phyloP scores from a whole-genome alignment of 2,329 filamentous ascomycete genomes.

The Dactylellina sp. region DNA sequence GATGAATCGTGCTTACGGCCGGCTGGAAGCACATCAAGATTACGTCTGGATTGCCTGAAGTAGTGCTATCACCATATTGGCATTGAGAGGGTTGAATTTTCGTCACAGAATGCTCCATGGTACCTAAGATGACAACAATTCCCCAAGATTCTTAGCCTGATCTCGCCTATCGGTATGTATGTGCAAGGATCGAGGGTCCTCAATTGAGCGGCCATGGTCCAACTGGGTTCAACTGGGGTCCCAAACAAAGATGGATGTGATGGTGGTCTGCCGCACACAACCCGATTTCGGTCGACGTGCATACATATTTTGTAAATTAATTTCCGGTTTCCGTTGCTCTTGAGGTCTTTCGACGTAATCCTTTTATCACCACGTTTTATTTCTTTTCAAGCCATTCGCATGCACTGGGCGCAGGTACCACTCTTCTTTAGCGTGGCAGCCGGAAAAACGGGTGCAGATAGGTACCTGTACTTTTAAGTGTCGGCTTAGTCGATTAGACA shows the following conservation, averaged over 20 bases:
- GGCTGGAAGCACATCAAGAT: too few relatives aligned
- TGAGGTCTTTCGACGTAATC: constrained; percentile 29
- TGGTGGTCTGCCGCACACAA: constrained; percentile 27
- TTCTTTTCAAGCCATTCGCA: neutral
- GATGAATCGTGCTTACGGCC: too few relatives aligned
- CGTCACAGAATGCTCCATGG: too few relatives aligned
- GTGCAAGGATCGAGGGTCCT: constrained; percentile 38
- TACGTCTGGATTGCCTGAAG: too few relatives aligned
- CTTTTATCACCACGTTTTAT: neutral
- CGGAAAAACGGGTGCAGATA: too few relatives aligned
- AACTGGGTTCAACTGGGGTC: neutral
- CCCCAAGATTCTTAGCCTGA: constrained; percentile 1
- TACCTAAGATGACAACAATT: too few relatives aligned
- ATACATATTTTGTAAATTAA: constrained; percentile 25
- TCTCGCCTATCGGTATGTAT: constrained; percentile 36
- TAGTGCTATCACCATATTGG: too few relatives aligned
- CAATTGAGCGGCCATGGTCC: constrained; percentile 16
- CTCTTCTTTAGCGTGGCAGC: neutral
- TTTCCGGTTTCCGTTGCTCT: constrained; percentile 43
- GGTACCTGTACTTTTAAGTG: too few relatives aligned
- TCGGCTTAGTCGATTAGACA: too few relatives aligned
- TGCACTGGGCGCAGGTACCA: neutral
- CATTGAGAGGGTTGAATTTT: too few relatives aligned
- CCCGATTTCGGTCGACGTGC: constrained; percentile 7
- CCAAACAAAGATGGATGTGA: constrained; percentile 21